phyloP scores from a whole-genome alignment of 495 filamentous ascomycete genomes.

The Podospora conica region DNA sequence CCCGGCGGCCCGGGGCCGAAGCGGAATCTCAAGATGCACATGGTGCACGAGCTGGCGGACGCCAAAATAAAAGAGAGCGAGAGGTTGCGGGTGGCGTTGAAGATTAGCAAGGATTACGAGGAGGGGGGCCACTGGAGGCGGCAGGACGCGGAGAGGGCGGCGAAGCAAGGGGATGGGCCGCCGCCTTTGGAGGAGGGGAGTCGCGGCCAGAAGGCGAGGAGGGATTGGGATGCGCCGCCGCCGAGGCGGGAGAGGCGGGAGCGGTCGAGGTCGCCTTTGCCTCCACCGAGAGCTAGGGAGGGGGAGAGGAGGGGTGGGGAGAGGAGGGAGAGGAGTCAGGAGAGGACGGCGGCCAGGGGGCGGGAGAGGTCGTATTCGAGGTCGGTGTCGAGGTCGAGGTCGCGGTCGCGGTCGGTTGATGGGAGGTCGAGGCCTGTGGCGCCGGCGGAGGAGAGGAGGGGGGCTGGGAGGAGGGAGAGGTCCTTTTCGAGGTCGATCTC shows the following conservation, averaged over 20 bases:
- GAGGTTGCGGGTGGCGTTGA: constrained; percentile 77
- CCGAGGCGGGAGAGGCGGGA: not conserved
- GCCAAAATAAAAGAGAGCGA: constrained; percentile 97
- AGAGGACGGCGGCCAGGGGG: not conserved
- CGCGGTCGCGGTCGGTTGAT: not conserved
- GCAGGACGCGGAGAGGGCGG: constrained; percentile 59
- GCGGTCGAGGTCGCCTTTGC: not conserved
- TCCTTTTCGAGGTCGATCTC: not conserved
- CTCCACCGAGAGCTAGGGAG: not conserved
- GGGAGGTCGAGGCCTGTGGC: not conserved
- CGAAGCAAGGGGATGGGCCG: not conserved
- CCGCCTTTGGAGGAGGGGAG: constrained; percentile 42
- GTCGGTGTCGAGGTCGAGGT: not conserved
- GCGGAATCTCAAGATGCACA: constrained; percentile 71
- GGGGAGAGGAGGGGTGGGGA: constrained; percentile 7
- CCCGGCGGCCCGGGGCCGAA: constrained; percentile 23
- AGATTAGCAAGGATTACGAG: constrained; percentile 82
- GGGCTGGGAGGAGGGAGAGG: not conserved
- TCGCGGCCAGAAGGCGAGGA: constrained; percentile 38
- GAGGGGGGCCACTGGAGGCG: constrained; percentile 72
- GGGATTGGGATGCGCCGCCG: constrained; percentile 4
- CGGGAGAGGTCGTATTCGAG: not conserved
- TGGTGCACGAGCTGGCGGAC: constrained; percentile 92
- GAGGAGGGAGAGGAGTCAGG: not conserved
- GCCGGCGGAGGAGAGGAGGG: not conserved